A percentile compares a stretch with the other conserved stretches of the same genome.
Evolutionary conservation across 352 stramenopile species (phyloP).

Genomic region (Thraustochytrium striatum): DNA sequence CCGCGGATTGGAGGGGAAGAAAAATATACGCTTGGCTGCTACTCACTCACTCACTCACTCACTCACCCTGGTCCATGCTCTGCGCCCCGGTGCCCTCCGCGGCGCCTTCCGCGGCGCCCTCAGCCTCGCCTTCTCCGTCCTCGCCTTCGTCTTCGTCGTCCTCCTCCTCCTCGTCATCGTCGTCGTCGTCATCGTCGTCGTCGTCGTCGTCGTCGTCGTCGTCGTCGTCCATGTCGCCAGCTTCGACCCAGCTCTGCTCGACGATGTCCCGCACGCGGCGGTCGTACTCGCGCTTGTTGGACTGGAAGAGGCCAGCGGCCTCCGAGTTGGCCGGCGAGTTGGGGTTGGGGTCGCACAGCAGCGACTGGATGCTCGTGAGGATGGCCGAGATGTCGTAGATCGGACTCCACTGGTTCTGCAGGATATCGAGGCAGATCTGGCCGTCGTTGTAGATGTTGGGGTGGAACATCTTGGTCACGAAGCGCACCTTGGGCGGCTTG

Average conservation of each 20-base stretch:
- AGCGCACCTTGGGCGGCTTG: conserved; percentile 94
- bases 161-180: conserved; percentile 44
- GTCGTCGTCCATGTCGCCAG: conserved; percentile 48
- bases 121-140: background rate
- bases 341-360: conserved; percentile 98
- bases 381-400: conserved; percentile 99
- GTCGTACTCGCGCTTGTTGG: conserved; percentile 99
- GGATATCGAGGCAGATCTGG: conserved; percentile 91
- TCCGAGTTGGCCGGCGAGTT: conserved; percentile 98
- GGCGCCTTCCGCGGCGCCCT: background rate
- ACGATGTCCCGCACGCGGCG: conserved; percentile 96
- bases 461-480: conserved; percentile 99
- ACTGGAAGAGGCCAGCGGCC: conserved; percentile 91
- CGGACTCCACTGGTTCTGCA: conserved; percentile 99
- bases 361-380: conserved; percentile 96
- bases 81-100: background rate
- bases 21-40: no score
- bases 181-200: conserved; percentile 37
- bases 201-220: conserved; percentile 50
- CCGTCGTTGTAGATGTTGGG: conserved; percentile 78
- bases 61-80: background rate
- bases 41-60: background rate
- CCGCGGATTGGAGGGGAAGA: no score
- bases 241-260: conserved; percentile 77
- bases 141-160: conserved; percentile 37